phyloP scores from a whole-genome alignment of 2,329 filamentous ascomycete species.

The Juglanconis juglandina region DNA sequence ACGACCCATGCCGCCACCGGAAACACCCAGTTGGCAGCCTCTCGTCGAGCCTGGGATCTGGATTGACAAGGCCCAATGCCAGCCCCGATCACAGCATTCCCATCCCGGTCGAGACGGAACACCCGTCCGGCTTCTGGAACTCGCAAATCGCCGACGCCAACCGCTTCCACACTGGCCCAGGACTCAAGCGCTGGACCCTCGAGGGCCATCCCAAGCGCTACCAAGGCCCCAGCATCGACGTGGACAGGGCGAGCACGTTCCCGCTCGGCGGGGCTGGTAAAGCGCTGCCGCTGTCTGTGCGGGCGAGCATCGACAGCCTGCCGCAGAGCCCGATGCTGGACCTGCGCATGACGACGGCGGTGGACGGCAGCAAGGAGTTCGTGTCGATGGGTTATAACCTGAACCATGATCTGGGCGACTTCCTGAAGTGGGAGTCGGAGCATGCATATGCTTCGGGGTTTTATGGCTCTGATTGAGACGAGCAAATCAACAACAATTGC shows the following conservation, averaged over 20 bases:
- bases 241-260: conserved; percentile 23
- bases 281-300: conserved; percentile 11
- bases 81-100: conserved; percentile 30
- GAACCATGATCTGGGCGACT: conserved; percentile 56
- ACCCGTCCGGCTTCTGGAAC: conserved; percentile 33
- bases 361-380: conserved; percentile 34
- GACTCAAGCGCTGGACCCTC: conserved; percentile 34
- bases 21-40: conserved; percentile 11
- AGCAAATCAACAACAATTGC: not conserved
- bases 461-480: conserved; percentile 19
- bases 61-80: conserved; percentile 6
- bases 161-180: conserved; percentile 29
- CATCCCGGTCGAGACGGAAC: conserved; percentile 35
- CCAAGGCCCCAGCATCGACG: conserved; percentile 20
- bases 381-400: conserved; percentile 61
- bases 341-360: conserved; percentile 38
- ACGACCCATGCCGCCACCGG: not conserved
- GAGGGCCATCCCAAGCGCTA: conserved; percentile 32
- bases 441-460: conserved; percentile 38
- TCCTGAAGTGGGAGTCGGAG: conserved; percentile 55
- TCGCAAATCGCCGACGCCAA: conserved; percentile 13
- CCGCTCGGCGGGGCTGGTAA: conserved; percentile 16
- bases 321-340: conserved; percentile 51
- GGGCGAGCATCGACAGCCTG: conserved; percentile 40
- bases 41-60: conserved; percentile 4